Base-by-base conservation (phyloP, 257 asterid genomes). In the Solanum paucissectum region DNA sequence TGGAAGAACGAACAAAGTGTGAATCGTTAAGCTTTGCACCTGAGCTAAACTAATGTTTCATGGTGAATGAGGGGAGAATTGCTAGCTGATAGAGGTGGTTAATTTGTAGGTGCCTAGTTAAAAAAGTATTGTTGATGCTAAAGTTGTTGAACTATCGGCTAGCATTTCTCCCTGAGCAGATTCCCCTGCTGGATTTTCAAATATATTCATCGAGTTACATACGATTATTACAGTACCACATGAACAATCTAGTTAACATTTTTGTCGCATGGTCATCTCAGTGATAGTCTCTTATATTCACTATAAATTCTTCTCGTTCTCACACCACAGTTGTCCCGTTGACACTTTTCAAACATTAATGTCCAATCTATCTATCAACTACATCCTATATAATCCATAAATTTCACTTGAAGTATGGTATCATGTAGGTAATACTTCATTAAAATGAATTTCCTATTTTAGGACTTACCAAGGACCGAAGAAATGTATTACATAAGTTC, bases 401-500 rank as follows among this genome's bases (percentile, higher is more conserved):
- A 37, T 74, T 74, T 23, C 14, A 74, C 49, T 4, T 23, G 32
- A 23, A 37, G 18, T 36, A 74, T 37, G 32, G 83, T 37, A 23
- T 75, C 33, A 75, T 74, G 9, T 37, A 75, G 55, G 12, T 38
- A 75, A 75, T 34, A 23, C 58, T 75, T 23, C 7, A 38, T 75
- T 46, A 68, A 81, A 46, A 46, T 81, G 69, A 81, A n/a, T 81
- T 81, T 18, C 69, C 68, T 9, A 29, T 81, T 62, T 82, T 82
- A 38, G 36, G 6, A 82, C 86, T 82, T 82, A 82, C 86, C 86
- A 49, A 82, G 36, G 60, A 52, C 29, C 7, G 4, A 42, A 11
- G 21, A 64, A 72, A 86, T 86, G 88, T 85, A 90, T 93, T 94
- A 95, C 88, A 93, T 83, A 36, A 95, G 97, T 90, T 97, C 98